phyloP scores from a whole-genome alignment of 2,329 filamentous ascomycete genomes.

The Fusarium equiseti region DNA sequence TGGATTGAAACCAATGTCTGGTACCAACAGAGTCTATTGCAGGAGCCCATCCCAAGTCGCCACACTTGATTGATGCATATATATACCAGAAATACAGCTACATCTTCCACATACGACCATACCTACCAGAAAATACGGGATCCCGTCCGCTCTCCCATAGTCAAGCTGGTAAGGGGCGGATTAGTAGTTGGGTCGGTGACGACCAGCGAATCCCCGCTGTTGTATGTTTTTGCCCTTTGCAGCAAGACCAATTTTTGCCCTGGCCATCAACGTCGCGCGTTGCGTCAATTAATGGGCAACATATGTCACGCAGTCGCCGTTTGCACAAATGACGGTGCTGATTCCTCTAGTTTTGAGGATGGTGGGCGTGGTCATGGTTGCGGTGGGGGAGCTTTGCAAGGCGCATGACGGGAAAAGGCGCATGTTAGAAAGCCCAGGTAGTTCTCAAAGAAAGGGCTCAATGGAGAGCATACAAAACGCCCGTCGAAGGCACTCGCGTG shows the following conservation, averaged over 20 bases:
- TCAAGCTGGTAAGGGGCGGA: neutral
- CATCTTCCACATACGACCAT: neutral
- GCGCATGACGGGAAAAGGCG: too few relatives aligned
- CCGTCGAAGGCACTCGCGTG: rapidly evolving
- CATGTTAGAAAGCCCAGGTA: rapidly evolving
- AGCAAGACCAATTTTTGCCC: neutral
- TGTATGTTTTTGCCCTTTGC: neutral
- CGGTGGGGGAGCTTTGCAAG: too few relatives aligned
- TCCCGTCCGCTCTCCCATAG: neutral
- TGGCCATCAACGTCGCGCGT: too few relatives aligned
- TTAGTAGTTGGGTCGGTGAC: too few relatives aligned
- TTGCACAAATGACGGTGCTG: too few relatives aligned
- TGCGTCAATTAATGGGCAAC: too few relatives aligned
- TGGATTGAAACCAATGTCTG: too few relatives aligned
- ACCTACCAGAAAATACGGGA: neutral
- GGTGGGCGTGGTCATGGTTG: too few relatives aligned
- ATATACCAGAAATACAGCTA: rapidly evolving
- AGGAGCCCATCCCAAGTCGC: neutral
- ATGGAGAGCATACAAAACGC: rapidly evolving
- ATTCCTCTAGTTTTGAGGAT: too few relatives aligned
- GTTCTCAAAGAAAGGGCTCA: neutral
- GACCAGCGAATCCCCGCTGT: neutral
- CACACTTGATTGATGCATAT: rapidly evolving
- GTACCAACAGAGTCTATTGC: too few relatives aligned
- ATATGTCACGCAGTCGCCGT: neutral